Percentiles rank a stretch among this genome's conserved stretches.
Conservation (phyloP, 306 rosid genomes). For the Mimosa bimucronata region DNA sequence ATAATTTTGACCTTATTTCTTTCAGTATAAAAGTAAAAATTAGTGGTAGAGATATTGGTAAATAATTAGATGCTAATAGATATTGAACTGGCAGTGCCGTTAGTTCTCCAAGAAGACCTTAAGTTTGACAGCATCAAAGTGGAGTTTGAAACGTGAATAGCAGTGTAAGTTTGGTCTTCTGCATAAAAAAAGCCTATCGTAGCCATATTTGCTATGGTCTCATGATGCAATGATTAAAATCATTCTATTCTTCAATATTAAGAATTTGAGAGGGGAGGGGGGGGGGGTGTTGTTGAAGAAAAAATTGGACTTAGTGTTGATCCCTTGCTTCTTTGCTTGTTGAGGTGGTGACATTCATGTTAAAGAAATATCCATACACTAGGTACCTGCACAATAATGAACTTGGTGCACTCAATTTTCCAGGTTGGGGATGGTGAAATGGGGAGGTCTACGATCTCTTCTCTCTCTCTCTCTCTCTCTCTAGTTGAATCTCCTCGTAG, state of each 20-base stretch:
- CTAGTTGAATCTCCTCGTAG: too few species aligned
- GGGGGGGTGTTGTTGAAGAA: neutral
- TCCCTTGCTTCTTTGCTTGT: neutral
- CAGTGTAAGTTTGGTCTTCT: neutral
- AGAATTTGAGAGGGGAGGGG: neutral
- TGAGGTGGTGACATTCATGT: neutral
- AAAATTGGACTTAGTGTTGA: neutral
- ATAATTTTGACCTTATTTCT: neutral
- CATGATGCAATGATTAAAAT: neutral
- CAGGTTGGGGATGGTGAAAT: neutral
- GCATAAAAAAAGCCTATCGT: too few species aligned
- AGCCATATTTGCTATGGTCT: neutral
- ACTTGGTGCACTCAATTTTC: neutral
- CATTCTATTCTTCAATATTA: neutral
- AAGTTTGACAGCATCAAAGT: neutral
- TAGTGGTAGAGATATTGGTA: neutral
- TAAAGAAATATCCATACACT: neutral
- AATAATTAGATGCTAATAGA: neutral
- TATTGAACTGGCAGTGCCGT: neutral
- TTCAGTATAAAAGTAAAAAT: neutral
- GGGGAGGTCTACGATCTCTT: neutral
- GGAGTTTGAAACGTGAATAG: neutral
- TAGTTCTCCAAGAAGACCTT: neutral
- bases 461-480: too few species aligned
- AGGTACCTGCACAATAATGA: neutral